Evolutionary conservation across 2,329 filamentous ascomycete genomes (phyloP).

Genomic region (Trichoderma polysporum): DNA sequence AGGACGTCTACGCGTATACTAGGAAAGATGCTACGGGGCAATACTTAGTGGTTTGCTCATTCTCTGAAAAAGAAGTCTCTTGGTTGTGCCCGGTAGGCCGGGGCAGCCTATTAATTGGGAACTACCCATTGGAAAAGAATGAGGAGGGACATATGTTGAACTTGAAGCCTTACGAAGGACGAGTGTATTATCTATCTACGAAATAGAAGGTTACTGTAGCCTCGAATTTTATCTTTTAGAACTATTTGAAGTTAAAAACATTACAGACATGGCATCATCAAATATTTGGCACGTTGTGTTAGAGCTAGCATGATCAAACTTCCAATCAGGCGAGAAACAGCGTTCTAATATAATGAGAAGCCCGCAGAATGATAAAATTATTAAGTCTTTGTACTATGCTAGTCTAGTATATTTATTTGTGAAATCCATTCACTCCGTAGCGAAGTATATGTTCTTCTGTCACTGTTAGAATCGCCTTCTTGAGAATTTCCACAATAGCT

Average conservation of each 20-base stretch:
- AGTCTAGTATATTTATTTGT: background rate
- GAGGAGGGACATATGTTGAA: background rate
- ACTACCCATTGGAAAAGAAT: background rate
- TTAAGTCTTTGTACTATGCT: no score
- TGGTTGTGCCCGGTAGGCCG: background rate
- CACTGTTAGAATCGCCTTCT: background rate
- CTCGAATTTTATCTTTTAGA: no score
- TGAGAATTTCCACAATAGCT: background rate
- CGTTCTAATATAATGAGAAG: no score
- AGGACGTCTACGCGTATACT: slow-evolving; percentile 57
- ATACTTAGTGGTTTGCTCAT: background rate
- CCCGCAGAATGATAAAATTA: no score
- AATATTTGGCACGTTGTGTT: no score
- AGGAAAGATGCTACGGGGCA: slow-evolving; percentile 32
- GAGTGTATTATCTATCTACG: background rate
- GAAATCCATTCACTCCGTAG: background rate
- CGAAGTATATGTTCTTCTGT: background rate
- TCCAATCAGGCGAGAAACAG: no score
- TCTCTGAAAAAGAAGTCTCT: background rate
- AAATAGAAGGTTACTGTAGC: no score
- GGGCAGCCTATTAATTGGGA: background rate
- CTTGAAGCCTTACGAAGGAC: background rate
- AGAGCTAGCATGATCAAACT: no score
- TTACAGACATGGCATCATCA: no score
- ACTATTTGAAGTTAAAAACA: no score